A percentile compares a stretch with the other conserved stretches of the same genome.
These are phyloP conservation scores for Aotearoamyces nothofagi DNA, from an alignment of 2,329 filamentous ascomycete species.

Conservation along the genomic window DNA sequence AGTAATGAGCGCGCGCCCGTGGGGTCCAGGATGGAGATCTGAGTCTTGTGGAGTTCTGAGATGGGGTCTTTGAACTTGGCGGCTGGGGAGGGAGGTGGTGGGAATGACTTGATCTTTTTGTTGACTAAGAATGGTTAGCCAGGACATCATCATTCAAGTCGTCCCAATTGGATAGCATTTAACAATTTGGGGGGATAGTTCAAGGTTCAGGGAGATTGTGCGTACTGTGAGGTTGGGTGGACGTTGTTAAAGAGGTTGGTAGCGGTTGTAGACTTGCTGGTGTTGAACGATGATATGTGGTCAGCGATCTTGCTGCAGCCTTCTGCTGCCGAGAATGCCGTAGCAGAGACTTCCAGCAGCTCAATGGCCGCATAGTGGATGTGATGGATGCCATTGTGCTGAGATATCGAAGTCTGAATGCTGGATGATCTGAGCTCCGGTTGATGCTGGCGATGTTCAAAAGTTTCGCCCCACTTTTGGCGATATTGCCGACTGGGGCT, in stretches of 20 bases:
- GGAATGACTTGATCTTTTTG: constrained; percentile 33
- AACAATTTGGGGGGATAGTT: neutral
- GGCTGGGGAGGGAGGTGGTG: constrained; percentile 37
- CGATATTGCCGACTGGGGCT: neutral
- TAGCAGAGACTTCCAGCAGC: constrained; percentile 52
- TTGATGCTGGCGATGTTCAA: no score
- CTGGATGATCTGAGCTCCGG: no score
- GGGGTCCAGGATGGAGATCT: constrained; percentile 67
- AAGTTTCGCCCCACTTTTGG: no score
- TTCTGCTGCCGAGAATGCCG: constrained; percentile 39
- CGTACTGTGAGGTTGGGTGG: constrained; percentile 7
- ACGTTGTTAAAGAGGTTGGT: constrained; percentile 5
- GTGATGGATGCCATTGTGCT: constrained; percentile 15
- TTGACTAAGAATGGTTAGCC: constrained; percentile 13
- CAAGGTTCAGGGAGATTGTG: constrained; percentile 1
- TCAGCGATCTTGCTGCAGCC: constrained; percentile 29
- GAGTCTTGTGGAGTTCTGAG: constrained; percentile 45
- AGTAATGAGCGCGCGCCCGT: constrained; percentile 68
- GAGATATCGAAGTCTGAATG: neutral
- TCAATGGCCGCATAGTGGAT: constrained; percentile 44
- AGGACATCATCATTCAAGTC: no score
- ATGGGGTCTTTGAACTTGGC: constrained; percentile 52
- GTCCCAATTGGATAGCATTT: no score
- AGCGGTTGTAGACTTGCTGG: constrained; percentile 15
- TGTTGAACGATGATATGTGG: constrained; percentile 28